Conservation (phyloP, 2,329 filamentous ascomycete genomes). For the Penicillium oxalicum region DNA sequence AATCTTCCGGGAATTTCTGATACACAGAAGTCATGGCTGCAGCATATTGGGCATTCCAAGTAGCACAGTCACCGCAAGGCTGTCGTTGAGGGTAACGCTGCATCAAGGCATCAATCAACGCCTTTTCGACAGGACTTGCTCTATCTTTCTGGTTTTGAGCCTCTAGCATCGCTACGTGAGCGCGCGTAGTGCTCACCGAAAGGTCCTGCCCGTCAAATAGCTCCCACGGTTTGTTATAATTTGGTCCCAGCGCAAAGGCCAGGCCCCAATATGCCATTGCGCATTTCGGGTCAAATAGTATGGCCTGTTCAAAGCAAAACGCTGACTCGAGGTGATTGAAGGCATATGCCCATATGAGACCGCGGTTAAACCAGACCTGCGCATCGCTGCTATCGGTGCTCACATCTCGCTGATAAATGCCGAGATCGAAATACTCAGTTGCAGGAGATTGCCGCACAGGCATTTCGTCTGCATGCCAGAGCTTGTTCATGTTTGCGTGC, state of each 20-base stretch:
- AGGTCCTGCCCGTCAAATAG: conserved; percentile 61
- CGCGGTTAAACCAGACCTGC: conserved; percentile 36
- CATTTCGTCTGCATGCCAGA: conserved; percentile 6
- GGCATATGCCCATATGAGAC: conserved; percentile 34
- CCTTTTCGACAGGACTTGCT: conserved; percentile 51
- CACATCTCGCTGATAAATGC: conserved; percentile 31
- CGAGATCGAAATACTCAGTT: conserved; percentile 30
- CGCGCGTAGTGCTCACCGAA: conserved; percentile 26
- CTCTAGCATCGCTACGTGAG: conserved; percentile 40
- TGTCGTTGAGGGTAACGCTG: conserved; percentile 54
- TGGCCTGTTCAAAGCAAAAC: conserved; percentile 30
- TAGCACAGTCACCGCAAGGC: conserved; percentile 44
- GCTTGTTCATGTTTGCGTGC: not conserved
- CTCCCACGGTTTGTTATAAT: conserved; percentile 73
- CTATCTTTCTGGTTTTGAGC: conserved; percentile 39
- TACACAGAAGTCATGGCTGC: conserved; percentile 56
- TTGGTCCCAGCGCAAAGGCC: conserved; percentile 64
- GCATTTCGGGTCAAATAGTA: conserved; percentile 27
- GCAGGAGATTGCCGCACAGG: conserved; percentile 3
- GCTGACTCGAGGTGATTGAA: conserved; percentile 38
- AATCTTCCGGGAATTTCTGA: conserved; percentile 46
- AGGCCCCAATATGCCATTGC: conserved; percentile 37
- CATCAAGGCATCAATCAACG: conserved; percentile 58
- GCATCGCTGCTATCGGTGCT: conserved; percentile 26
- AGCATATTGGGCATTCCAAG: conserved; percentile 57